Evolutionary conservation across 768 basidiomycete genomes (phyloP).

Genomic region (Hydnum rufescens): DNA sequence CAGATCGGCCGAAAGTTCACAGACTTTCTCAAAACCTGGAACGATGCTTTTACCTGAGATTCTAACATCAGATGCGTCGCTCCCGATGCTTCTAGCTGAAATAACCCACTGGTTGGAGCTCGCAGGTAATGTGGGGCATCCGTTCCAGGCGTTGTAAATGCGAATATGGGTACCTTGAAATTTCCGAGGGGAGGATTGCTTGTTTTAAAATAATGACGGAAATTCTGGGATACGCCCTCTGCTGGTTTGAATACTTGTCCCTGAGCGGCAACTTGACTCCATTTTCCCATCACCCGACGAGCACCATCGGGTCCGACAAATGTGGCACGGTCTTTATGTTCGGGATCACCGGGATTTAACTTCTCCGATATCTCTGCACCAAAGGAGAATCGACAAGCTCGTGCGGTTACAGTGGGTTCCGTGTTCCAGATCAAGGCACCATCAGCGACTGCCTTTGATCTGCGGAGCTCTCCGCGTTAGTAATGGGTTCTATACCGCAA

Average conservation of each 20-base stretch:
- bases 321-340: background rate
- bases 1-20: background rate
- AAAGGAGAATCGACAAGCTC: conserved; percentile 63
- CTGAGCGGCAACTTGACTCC: background rate
- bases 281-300: background rate
- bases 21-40: background rate
- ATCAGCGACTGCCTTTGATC: conserved; percentile 71
- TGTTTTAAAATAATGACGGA: too few species aligned
- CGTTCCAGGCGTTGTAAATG: background rate
- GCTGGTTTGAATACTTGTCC: background rate
- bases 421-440: conserved; percentile 72
- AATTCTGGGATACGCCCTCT: background rate
- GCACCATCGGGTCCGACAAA: background rate
- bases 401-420: conserved; percentile 65
- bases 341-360: background rate
- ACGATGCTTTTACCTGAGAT: background rate
- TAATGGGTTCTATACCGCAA: background rate
- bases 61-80: background rate
- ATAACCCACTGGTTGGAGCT: background rate
- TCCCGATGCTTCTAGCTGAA: background rate
- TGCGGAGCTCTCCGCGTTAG: conserved; percentile 13
- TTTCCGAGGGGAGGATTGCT: background rate
- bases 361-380: conserved; percentile 18
- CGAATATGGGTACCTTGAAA: background rate
- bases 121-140: background rate